Base-by-base conservation (phyloP, 192 early-diverging fungal genomes). In the Coemansia sp. region DNA sequence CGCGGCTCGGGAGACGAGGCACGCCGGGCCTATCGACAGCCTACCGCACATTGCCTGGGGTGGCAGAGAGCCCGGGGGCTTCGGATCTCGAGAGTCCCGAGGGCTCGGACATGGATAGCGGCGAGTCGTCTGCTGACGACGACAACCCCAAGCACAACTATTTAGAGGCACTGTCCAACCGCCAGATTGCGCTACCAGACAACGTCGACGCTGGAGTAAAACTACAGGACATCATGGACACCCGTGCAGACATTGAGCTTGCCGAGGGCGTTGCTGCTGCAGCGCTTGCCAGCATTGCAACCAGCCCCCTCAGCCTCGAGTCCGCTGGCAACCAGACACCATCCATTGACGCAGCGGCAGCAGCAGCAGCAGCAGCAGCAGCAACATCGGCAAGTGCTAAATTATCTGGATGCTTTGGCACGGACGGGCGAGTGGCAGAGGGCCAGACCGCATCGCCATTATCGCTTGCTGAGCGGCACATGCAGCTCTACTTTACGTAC, bases 151-250 rank as follows among this genome's bases (percentile, higher is more conserved):
- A 35, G 33, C 21, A 70, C 51, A 72, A 53, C 43, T 66, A 67
- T 39, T 63, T 83, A 34, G 69, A 66, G 11, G 81, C 72, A 10
- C 67, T 83, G 46, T 77, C 81, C 23, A 75, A 75, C 58, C 81
- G 72, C 51, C 81, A 83, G 72, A 83, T 83, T 26, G 76, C 81
- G 35, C 59, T 78, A 41, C 81, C 75, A 0, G 80, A 73, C 1
- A 66, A 60, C 45, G 75, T 72, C 23, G 52, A 48, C 21, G 23
- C 52, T 35, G 70, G 57, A 3, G 35, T 69, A 33, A 64, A 62
- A n/a, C 10, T 71, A 15, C 52, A 71, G 41, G 56, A 55, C 67
- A 67, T 70, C 5, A 21, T 67, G 23, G 70, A 75, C 30, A 52
- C 58, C 18, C 62, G 55, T 14, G 57, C 62, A 24, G 66, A 68